Evolutionary conservation across 495 filamentous ascomycete species (phyloP).

Genomic region (Ascodesmis nigricans): DNA sequence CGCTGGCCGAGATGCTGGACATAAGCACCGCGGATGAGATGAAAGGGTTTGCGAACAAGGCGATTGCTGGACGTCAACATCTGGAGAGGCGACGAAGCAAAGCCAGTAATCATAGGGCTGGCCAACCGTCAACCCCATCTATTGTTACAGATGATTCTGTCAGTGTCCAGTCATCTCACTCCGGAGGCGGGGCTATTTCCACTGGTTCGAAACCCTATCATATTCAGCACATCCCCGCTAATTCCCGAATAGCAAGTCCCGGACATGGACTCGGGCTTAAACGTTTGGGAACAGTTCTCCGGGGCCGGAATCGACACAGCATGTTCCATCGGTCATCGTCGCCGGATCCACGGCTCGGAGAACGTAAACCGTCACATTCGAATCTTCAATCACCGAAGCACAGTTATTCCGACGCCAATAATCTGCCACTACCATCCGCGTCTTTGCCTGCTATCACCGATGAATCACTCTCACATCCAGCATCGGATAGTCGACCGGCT

Average conservation of each 20-base stretch:
- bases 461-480: slow-evolving; percentile 5
- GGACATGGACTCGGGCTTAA: slow-evolving; percentile 18
- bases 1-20: slow-evolving; percentile 66
- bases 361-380: slow-evolving; percentile 9
- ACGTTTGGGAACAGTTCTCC: slow-evolving; percentile 19
- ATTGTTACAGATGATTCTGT: slow-evolving; percentile 23
- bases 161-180: slow-evolving; percentile 22
- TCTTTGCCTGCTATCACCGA: no score
- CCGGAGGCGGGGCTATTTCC: slow-evolving; percentile 21
- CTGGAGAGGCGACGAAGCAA: slow-evolving; percentile 25
- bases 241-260: no score
- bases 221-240: no score
- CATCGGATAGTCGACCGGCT: no score
- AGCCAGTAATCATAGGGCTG: slow-evolving; percentile 21
- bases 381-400: slow-evolving; percentile 5
- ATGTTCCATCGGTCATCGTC: slow-evolving; percentile 16
- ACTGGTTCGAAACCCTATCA: no score
- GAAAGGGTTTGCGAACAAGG: slow-evolving; percentile 47
- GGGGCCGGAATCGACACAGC: slow-evolving; percentile 20
- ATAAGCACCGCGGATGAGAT: slow-evolving; percentile 78
- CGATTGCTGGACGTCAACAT: slow-evolving; percentile 23
- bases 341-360: slow-evolving; percentile 15
- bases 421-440: neutral
- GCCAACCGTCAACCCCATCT: slow-evolving; percentile 21
- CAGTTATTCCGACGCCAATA: slow-evolving; percentile 1